These are phyloP conservation scores for Colletotrichum salicis DNA, from an alignment of 2,329 filamentous ascomycete genomes.

Conservation along the genomic window DNA sequence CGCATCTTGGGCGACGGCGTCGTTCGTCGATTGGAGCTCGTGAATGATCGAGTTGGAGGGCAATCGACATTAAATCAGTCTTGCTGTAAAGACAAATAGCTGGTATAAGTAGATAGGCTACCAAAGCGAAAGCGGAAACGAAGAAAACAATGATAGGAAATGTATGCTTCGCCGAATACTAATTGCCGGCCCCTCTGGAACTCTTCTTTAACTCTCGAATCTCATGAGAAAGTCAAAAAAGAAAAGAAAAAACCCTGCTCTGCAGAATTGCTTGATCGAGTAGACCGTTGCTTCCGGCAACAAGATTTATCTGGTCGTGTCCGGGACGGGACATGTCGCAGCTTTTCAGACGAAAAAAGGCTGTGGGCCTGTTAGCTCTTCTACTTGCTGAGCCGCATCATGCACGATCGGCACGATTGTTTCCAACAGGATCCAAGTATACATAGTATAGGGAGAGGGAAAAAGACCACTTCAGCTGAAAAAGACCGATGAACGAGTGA, in stretches of 20 bases:
- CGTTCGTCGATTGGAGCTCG: constrained; percentile 1
- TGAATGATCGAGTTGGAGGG: neutral
- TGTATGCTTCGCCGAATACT: neutral
- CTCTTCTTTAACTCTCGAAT: neutral
- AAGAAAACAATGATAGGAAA: neutral
- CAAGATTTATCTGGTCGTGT: neutral
- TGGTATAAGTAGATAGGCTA: constrained; percentile 5
- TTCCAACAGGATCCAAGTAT: neutral
- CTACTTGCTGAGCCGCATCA: constrained; percentile 13
- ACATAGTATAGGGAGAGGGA: no score
- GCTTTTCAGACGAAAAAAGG: constrained; percentile 25
- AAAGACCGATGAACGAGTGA: neutral
- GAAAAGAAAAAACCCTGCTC: neutral
- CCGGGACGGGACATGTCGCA: constrained; percentile 24
- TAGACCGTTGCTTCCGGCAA: constrained; percentile 6
- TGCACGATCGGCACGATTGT: constrained; percentile 11
- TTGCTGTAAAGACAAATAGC: neutral
- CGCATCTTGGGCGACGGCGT: constrained; percentile 19
- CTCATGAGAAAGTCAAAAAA: neutral
- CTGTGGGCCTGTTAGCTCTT: neutral
- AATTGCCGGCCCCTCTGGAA: neutral
- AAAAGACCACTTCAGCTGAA: neutral
- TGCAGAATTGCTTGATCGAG: neutral
- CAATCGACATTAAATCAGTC: constrained; percentile 11
- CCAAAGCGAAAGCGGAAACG: neutral